These are phyloP conservation scores for Trapa incisa DNA, from an alignment of 345 rosid species.

Conservation along the genomic window DNA sequence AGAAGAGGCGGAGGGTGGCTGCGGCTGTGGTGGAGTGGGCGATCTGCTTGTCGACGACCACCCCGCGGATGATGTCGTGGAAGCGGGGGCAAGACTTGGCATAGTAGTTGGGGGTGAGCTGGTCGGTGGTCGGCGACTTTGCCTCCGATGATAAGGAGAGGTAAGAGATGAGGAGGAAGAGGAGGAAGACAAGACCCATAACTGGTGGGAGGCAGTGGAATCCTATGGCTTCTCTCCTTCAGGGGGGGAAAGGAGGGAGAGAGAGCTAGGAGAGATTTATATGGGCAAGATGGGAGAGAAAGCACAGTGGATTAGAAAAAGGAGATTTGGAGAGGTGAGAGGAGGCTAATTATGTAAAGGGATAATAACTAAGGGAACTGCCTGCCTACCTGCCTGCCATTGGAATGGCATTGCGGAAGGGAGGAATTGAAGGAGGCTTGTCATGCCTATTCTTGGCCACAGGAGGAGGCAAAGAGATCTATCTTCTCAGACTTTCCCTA, in stretches of 20 bases:
- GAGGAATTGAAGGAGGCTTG: slow-evolving; percentile 15
- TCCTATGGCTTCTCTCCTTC: slow-evolving; percentile 7
- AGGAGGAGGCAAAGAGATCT: not conserved
- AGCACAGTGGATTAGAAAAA: not conserved
- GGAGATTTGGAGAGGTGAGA: not conserved
- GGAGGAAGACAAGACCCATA: slow-evolving; percentile 6
- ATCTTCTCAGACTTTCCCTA: not conserved
- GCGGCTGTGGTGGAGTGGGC: slow-evolving; percentile 58
- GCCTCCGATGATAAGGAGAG: not conserved
- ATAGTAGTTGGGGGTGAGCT: slow-evolving; percentile 32
- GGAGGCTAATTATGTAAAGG: not conserved
- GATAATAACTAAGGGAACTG: not conserved
- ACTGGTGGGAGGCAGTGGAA: not conserved
- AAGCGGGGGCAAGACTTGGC: slow-evolving; percentile 44
- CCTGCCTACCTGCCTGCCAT: not conserved
- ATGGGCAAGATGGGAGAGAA: not conserved
- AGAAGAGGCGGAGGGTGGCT: slow-evolving; percentile 52
- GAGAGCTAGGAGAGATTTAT: not conserved
- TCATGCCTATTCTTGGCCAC: not conserved
- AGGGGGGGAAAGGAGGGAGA: slow-evolving; percentile 2
- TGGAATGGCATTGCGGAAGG: slow-evolving; percentile 14
- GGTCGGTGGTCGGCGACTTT: slow-evolving; percentile 5
- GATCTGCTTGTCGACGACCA: slow-evolving; percentile 38
- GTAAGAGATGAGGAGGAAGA: slow-evolving; percentile 10
- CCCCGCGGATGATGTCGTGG: slow-evolving; percentile 22